Base-by-base conservation (phyloP, 1,139 yeast genomes). In the Arxiozyma slooffiae region DNA sequence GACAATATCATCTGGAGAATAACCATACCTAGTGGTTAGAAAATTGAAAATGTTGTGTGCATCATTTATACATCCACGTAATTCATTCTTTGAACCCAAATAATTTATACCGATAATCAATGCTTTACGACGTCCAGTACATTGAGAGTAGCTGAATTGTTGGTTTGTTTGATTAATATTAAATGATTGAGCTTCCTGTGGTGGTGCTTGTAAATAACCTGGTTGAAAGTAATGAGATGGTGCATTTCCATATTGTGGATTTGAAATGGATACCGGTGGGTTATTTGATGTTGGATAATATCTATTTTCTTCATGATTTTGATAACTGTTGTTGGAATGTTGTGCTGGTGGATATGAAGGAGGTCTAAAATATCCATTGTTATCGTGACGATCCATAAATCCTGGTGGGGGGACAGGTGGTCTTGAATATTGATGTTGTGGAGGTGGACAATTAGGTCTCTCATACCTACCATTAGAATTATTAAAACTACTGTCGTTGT, bases 61-160 rank as follows among this genome's bases (percentile, higher is more conserved):
- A 67, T 85, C 94, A 62, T 90, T 90, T 67, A 90, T 85, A 68
- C 97, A 89, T 1, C 97, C 97, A 50, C 83, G 73, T 54, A 90
- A 73, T 56, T 77, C 81, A 65, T 81, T 83, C 47, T 69, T 71
- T n/a, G 84, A 68, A 11, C 95, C 95, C 59, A 81, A 74, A 68
- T 90, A 90, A 70, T 90, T 90, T 69, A 88, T 85, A 9, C 97
- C 97, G 50, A 90, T 76, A 52, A 89, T 68, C 53, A 90, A 69
- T 0, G 97, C 97, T 71, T 89, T 90, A 57, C 83, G 80, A 47
- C 72, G 72, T 20, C 95, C 95, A 1, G 78, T 69, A 73, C 92
- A 85, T 66, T 80, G 79, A 39, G 95, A 86, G 70, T 85, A 53
- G 26, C 46, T 44, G 21, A 42, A 53, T n/a, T 44, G 46, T 36